phyloP scores from a whole-genome alignment of 2,329 filamentous ascomycete genomes.

The Pyrenochaeta sp. region DNA sequence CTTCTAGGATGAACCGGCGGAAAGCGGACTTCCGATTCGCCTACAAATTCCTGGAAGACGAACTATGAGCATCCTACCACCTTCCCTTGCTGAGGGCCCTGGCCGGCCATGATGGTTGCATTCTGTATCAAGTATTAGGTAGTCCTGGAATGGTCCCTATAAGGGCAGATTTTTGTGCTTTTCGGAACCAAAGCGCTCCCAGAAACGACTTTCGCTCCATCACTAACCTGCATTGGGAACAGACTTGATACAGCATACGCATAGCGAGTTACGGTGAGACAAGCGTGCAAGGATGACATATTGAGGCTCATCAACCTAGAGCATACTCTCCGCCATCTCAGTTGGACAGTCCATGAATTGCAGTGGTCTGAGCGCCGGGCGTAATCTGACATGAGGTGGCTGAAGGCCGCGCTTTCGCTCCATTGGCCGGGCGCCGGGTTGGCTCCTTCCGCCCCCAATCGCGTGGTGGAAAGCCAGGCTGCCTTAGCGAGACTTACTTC shows the following conservation, averaged over 20 bases:
- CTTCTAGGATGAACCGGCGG: slow-evolving; percentile 92
- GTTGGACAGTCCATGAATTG: slow-evolving; percentile 11
- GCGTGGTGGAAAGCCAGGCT: slow-evolving; percentile 14
- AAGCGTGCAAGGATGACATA: slow-evolving; percentile 16
- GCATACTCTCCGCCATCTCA: slow-evolving; percentile 8
- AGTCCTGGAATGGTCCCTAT: slow-evolving; percentile 38
- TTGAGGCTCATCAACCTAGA: slow-evolving; percentile 22
- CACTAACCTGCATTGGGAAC: slow-evolving; percentile 6
- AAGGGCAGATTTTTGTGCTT: slow-evolving; percentile 29
- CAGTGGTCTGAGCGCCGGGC: slow-evolving; percentile 26
- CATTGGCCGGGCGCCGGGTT: slow-evolving; percentile 16
- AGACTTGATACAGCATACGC: slow-evolving; percentile 4
- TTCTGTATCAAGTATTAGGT: slow-evolving; percentile 48
- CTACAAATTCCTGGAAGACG: slow-evolving; percentile 97
- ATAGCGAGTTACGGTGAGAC: slow-evolving; percentile 25
- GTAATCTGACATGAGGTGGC: slow-evolving; percentile 36
- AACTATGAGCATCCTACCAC: slow-evolving; percentile 63
- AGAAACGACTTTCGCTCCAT: slow-evolving; percentile 8
- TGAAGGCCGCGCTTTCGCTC: slow-evolving; percentile 13
- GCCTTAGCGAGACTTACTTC: slow-evolving; percentile 27
- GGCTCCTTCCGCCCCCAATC: slow-evolving; percentile 19
- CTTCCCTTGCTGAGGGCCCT: slow-evolving; percentile 6
- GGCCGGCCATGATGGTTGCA: slow-evolving; percentile 21
- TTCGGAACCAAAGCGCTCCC: slow-evolving; percentile 14
- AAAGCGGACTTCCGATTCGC: slow-evolving; percentile 99